Conservation (phyloP, 768 basidiomycete genomes). For the Xerocomus spinulosus region DNA sequence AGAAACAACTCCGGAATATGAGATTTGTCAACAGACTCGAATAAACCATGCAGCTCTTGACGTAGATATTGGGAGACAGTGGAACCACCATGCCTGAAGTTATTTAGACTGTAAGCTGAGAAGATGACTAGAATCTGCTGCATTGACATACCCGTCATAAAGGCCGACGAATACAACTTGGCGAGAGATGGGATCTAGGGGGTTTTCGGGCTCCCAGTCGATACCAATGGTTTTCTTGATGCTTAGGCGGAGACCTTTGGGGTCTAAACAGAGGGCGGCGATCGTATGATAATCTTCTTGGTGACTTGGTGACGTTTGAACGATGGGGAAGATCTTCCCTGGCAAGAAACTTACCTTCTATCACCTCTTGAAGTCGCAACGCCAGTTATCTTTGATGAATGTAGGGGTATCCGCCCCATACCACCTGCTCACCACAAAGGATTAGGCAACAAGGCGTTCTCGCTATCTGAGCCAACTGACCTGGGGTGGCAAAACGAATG, state of each 20-base stretch:
- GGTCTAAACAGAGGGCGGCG: slow-evolving; percentile 68
- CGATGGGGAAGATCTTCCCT: background rate
- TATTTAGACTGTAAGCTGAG: slow-evolving; percentile 1
- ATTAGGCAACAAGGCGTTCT: slow-evolving; percentile 3
- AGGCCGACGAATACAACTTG: slow-evolving; percentile 87
- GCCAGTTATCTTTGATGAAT: slow-evolving; percentile 75
- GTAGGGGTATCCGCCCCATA: slow-evolving; percentile 61
- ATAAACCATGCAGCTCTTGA: slow-evolving; percentile 79
- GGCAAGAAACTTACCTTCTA: slow-evolving; percentile 46
- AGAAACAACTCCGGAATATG: slow-evolving; percentile 70
- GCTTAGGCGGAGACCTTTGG: slow-evolving; percentile 64
- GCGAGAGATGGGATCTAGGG: slow-evolving; percentile 53
- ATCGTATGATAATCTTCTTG: slow-evolving; percentile 88
- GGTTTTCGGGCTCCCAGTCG: slow-evolving; percentile 65
- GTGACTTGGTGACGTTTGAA: slow-evolving; percentile 46
- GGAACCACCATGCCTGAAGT: slow-evolving; percentile 90
- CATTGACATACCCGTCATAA: slow-evolving; percentile 74
- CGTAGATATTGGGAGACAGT: slow-evolving; percentile 82
- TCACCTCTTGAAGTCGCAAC: slow-evolving; percentile 72
- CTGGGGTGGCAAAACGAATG: slow-evolving; percentile 48
- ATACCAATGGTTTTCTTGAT: slow-evolving; percentile 57
- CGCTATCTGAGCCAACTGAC: slow-evolving; percentile 29
- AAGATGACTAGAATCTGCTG: background rate
- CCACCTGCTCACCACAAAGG: slow-evolving; percentile 42
- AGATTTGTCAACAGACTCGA: slow-evolving; percentile 71